These are phyloP conservation scores for Seiridium unicorne DNA, from an alignment of 2,329 filamentous ascomycete genomes.

Conservation along the genomic window DNA sequence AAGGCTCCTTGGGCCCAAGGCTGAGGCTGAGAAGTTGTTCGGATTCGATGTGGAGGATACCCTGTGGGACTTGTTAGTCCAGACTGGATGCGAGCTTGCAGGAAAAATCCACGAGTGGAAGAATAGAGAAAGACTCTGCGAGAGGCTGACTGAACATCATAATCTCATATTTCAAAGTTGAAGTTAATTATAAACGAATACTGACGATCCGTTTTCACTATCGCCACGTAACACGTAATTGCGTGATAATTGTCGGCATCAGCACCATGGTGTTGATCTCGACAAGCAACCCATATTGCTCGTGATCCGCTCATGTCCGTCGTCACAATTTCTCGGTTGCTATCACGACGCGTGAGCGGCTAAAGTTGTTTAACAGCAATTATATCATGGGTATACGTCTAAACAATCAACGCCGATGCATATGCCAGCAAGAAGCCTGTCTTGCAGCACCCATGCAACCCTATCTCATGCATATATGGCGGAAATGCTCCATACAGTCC, in stretches of 20 bases:
- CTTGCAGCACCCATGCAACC: background rate
- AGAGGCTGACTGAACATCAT: constrained; percentile 7
- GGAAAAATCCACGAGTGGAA: constrained; percentile 9
- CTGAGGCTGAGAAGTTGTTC: constrained; percentile 17
- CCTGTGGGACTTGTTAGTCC: constrained; percentile 19
- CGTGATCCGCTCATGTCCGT: too few relatives aligned
- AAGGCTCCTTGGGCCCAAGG: constrained; percentile 18
- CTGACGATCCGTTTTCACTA: too few relatives aligned
- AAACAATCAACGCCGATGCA: background rate
- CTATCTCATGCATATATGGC: too few relatives aligned
- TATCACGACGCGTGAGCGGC: too few relatives aligned
- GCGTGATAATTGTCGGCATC: too few relatives aligned
- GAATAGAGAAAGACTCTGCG: constrained; percentile 2
- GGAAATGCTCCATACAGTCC: too few relatives aligned
- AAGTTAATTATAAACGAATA: background rate
- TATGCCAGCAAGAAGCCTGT: background rate
- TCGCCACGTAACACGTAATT: too few relatives aligned
- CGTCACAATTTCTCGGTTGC: too few relatives aligned
- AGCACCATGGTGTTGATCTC: too few relatives aligned
- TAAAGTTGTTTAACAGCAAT: too few relatives aligned
- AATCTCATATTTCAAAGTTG: background rate
- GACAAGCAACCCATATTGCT: too few relatives aligned
- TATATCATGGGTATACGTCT: too few relatives aligned
- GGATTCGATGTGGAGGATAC: constrained; percentile 21
- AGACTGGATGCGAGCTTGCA: constrained; percentile 18